These are phyloP conservation scores for Trichoderma guizhouense DNA, from an alignment of 2,329 filamentous ascomycete species.

Conservation along the genomic window DNA sequence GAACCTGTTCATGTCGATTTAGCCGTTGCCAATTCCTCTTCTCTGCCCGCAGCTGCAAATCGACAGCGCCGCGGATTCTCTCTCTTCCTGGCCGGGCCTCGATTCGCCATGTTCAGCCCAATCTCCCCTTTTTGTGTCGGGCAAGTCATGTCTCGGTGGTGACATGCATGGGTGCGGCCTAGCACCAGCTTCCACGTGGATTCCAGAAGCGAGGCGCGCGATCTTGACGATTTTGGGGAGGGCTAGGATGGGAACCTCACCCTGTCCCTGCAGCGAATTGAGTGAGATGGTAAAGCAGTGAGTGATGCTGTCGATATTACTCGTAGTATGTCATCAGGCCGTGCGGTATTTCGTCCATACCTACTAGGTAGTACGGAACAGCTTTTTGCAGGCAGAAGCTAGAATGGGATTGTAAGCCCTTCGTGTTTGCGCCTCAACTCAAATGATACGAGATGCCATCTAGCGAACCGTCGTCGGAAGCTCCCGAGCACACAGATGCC, in stretches of 20 bases:
- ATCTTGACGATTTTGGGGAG: conserved; percentile 11
- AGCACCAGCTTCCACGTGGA: conserved; percentile 14
- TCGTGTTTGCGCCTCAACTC: neutral
- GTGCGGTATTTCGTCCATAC: neutral
- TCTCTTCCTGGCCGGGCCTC: neutral
- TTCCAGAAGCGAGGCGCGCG: conserved; percentile 16
- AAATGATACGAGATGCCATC: neutral
- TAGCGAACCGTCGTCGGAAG: conserved; percentile 5
- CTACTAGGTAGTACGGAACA: too few relatives aligned
- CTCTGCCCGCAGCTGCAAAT: neutral
- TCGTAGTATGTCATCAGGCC: neutral
- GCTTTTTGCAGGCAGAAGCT: too few relatives aligned
- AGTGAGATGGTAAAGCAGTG: neutral
- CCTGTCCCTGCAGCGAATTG: neutral
- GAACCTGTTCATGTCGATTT: neutral
- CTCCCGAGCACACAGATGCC: conserved; percentile 10
- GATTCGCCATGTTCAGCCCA: neutral
- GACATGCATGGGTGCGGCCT: conserved; percentile 6
- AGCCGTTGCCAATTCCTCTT: neutral
- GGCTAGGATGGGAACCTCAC: neutral
- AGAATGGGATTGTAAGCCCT: neutral
- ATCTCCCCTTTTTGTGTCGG: neutral
- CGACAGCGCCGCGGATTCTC: neutral
- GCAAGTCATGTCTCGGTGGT: conserved; percentile 11
- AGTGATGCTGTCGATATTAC: neutral